Conservation (phyloP, 2,329 filamentous ascomycete genomes). For the Epichloe festucae region DNA sequence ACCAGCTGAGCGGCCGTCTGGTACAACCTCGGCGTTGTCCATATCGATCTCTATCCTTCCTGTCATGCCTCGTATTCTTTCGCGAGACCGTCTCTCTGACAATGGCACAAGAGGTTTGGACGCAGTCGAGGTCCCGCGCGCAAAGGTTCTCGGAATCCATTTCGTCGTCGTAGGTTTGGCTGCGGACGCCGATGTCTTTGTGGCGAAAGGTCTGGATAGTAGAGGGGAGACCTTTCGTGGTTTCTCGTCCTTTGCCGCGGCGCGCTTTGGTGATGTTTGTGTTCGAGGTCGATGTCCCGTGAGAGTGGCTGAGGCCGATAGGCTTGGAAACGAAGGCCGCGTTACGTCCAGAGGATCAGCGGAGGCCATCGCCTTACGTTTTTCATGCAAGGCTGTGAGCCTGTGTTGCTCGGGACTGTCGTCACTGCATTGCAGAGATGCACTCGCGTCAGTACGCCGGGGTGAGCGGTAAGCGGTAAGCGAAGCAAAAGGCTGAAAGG, state of each 20-base stretch:
- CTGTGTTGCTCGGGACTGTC: slow-evolving; percentile 7
- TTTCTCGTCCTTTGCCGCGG: slow-evolving; percentile 3
- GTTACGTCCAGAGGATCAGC: slow-evolving; percentile 9
- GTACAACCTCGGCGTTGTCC: slow-evolving; percentile 41
- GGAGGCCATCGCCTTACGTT: slow-evolving; percentile 11
- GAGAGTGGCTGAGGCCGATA: not conserved
- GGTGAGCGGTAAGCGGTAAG: too few species aligned
- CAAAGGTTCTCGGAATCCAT: slow-evolving; percentile 4
- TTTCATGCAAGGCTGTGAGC: slow-evolving; percentile 5
- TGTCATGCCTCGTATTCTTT: slow-evolving; percentile 23
- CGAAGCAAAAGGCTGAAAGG: not conserved
- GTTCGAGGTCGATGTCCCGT: not conserved
- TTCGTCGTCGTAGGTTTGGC: slow-evolving; percentile 5
- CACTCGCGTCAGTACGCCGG: not conserved
- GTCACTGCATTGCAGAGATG: not conserved
- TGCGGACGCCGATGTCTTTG: slow-evolving; percentile 6
- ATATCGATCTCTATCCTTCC: slow-evolving; percentile 40
- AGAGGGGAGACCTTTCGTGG: slow-evolving; percentile 4
- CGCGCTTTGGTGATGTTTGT: slow-evolving; percentile 4
- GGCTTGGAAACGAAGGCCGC: slow-evolving; percentile 7
- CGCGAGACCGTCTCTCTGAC: slow-evolving; percentile 33
- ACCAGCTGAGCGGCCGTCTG: slow-evolving; percentile 47
- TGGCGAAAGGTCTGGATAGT: not conserved
- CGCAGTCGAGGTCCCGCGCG: slow-evolving; percentile 10
- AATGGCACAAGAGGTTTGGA: slow-evolving; percentile 30